phyloP scores from a whole-genome alignment of 208 protist species.

The Trypanosoma platydactyli region DNA sequence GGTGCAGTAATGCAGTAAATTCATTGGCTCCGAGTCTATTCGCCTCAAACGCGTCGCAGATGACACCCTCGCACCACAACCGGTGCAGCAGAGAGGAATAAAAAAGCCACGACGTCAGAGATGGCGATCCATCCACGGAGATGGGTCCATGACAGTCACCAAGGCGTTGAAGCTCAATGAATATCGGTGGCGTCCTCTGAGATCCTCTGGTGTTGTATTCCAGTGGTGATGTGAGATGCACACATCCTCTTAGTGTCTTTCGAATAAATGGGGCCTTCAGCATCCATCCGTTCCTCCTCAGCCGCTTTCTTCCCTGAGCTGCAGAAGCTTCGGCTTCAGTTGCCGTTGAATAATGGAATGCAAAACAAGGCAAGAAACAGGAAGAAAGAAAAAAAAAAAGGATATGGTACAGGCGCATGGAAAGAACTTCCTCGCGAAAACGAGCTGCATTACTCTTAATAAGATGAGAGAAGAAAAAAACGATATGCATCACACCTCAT shows the following conservation, averaged over 20 bases:
- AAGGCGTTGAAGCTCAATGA: neutral
- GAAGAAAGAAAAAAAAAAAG: neutral
- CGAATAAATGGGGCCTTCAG: slow-evolving; percentile 31
- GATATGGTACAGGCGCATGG: neutral
- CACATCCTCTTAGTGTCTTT: neutral
- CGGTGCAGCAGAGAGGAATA: slow-evolving; percentile 13
- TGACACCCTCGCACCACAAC: slow-evolving; percentile 20
- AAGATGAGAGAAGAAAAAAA: slow-evolving; percentile 1
- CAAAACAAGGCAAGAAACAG: neutral
- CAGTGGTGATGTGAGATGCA: slow-evolving; percentile 3
- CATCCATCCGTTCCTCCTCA: slow-evolving; percentile 20
- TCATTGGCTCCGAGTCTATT: neutral
- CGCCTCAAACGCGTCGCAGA: slow-evolving; percentile 16
- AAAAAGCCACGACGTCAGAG: slow-evolving; percentile 22
- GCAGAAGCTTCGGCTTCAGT: neutral
- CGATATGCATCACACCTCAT: slow-evolving; percentile 1
- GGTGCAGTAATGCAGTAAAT: slow-evolving; percentile 12
- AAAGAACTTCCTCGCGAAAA: neutral
- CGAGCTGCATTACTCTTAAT: neutral
- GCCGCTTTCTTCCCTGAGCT: neutral
- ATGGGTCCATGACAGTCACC: neutral
- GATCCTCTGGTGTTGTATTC: slow-evolving; percentile 5
- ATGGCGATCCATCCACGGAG: neutral
- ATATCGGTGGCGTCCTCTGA: neutral
- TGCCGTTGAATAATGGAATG: neutral